phyloP scores from a whole-genome alignment of 1,284 basidiomycete genomes.

The Afroboletus lepidellus region DNA sequence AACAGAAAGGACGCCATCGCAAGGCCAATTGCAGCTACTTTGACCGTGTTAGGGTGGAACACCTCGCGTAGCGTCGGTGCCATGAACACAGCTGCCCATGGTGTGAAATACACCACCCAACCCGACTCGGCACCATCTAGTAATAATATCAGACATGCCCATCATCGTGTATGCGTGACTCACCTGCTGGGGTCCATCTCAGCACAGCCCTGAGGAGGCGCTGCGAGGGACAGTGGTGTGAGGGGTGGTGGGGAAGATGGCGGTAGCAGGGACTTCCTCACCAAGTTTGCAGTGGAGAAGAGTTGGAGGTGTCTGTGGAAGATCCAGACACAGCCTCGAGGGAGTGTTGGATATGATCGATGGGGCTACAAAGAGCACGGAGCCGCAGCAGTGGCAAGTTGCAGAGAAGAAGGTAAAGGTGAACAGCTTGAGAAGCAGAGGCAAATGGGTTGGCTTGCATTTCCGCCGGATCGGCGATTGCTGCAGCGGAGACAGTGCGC shows the following conservation, averaged over 20 bases:
- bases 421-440: constrained; percentile 23
- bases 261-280: constrained; percentile 54
- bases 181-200: constrained; percentile 25
- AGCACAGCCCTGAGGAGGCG: constrained; percentile 34
- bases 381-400: constrained; percentile 1
- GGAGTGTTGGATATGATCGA: constrained; percentile 19
- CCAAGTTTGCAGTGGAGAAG: constrained; percentile 55
- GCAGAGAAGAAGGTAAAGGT: not conserved
- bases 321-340: constrained; percentile 15
- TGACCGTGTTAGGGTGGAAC: constrained; percentile 38
- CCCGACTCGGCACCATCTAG: constrained; percentile 35
- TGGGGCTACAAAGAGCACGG: not conserved
- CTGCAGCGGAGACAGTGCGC: too few relatives aligned
- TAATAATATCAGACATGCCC: not conserved
- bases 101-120: constrained; percentile 77
- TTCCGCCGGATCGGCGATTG: constrained; percentile 18
- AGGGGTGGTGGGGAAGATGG: constrained; percentile 48
- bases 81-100: constrained; percentile 62
- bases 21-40: constrained; percentile 64
- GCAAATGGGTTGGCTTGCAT: constrained; percentile 30
- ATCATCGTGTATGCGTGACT: constrained; percentile 12
- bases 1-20: constrained; percentile 57
- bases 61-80: constrained; percentile 48
- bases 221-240: constrained; percentile 17
- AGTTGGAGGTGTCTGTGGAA: constrained; percentile 17